These are phyloP conservation scores for Pseudogymnoascus sp. DNA, from an alignment of 2,329 filamentous ascomycete species.

Conservation along the genomic window DNA sequence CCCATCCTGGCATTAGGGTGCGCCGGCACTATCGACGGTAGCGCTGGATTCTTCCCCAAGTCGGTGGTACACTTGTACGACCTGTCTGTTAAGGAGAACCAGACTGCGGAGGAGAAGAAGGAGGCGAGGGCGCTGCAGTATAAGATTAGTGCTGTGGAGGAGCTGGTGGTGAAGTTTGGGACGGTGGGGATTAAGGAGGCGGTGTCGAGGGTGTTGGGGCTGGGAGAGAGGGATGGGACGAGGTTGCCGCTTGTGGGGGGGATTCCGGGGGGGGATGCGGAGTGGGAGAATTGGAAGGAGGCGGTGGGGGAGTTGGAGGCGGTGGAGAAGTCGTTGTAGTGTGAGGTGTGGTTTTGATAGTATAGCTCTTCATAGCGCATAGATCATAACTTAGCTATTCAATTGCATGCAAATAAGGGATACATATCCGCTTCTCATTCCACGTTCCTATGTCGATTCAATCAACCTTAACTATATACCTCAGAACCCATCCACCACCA, in stretches of 20 bases:
- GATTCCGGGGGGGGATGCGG: slow-evolving; percentile 42
- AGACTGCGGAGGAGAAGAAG: slow-evolving; percentile 36
- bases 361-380: background rate
- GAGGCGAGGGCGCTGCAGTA: slow-evolving; percentile 53
- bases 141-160: slow-evolving; percentile 53
- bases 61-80: slow-evolving; percentile 52
- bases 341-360: background rate
- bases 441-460: background rate
- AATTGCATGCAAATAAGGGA: background rate
- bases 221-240: slow-evolving; percentile 53
- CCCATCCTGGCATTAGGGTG: slow-evolving; percentile 56
- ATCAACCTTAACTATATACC: background rate
- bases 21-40: slow-evolving; percentile 59
- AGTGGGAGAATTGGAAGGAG: slow-evolving; percentile 44
- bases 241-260: slow-evolving; percentile 52
- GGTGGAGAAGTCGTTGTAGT: slow-evolving; percentile 21
- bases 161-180: slow-evolving; percentile 52
- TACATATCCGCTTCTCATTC: background rate
- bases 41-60: slow-evolving; percentile 59
- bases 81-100: slow-evolving; percentile 33
- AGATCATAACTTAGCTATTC: background rate
- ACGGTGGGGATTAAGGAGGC: slow-evolving; percentile 61
- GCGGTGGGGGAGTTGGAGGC: slow-evolving; percentile 23
- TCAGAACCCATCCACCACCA: too few species aligned
- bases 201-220: slow-evolving; percentile 48